These are phyloP conservation scores for Arctium lappa DNA, from an alignment of 129 eudicot genomes.

Conservation along the genomic window DNA sequence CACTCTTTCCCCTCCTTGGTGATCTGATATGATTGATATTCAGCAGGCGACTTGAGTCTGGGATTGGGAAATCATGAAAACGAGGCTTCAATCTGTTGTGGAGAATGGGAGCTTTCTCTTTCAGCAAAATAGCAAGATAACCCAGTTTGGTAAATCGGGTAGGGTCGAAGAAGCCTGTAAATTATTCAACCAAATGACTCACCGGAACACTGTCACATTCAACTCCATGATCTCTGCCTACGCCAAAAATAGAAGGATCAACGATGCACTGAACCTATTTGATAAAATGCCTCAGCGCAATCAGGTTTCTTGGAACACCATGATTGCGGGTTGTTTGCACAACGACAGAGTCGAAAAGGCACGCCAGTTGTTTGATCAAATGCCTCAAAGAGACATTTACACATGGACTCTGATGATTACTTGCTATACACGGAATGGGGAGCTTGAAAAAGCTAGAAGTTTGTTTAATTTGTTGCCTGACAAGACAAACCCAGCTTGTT, in stretches of 20 bases:
- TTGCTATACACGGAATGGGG: conserved; percentile 44
- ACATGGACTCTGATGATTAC: conserved; percentile 55
- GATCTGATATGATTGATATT: not conserved
- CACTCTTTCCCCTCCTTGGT: not conserved
- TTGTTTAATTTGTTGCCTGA: conserved; percentile 39
- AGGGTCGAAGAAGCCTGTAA: conserved; percentile 50
- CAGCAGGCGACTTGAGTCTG: not conserved
- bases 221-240: conserved; percentile 59
- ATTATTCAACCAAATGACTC: conserved; percentile 42
- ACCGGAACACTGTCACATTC: conserved; percentile 49
- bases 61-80: conserved; percentile 21
- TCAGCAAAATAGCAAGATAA: conserved; percentile 47
- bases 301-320: conserved; percentile 67
- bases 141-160: conserved; percentile 50
- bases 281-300: conserved; percentile 49
- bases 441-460: conserved; percentile 40
- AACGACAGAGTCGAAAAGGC: conserved; percentile 41
- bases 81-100: conserved; percentile 23
- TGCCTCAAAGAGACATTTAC: conserved; percentile 43
- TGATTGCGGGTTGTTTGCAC: conserved; percentile 58
- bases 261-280: conserved; percentile 45
- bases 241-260: conserved; percentile 47
- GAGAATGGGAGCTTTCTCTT: conserved; percentile 34
- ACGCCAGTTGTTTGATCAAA: conserved; percentile 46
- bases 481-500: conserved; percentile 51